phyloP scores from a whole-genome alignment of 306 rosid species.

The Medicago lupulina region DNA sequence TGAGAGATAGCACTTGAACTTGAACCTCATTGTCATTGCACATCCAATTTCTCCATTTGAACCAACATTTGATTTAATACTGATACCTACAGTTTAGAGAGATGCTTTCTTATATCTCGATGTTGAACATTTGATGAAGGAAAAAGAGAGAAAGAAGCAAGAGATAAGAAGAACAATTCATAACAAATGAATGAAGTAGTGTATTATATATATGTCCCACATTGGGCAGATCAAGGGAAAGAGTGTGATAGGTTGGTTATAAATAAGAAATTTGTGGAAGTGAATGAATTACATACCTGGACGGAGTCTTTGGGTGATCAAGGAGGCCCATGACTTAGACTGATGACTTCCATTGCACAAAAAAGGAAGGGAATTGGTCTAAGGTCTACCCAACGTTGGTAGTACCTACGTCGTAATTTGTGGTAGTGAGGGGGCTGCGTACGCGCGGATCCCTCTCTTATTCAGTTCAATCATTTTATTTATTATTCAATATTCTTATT shows the following conservation, averaged over 20 bases:
- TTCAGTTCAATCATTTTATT: neutral
- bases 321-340: constrained; percentile 54
- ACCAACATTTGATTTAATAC: no score
- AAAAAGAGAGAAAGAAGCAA: no score
- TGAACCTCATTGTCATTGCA: neutral
- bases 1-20: neutral
- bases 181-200: no score
- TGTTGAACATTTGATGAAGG: no score
- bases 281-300: constrained; percentile 52
- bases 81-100: no score
- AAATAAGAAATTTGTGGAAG: neutral
- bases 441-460: constrained; percentile 66
- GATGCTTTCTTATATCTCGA: no score
- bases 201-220: constrained; percentile 20
- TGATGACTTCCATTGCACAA: constrained; percentile 65
- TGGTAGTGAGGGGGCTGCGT: constrained; percentile 70
- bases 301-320: constrained; percentile 68
- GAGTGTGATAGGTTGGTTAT: neutral
- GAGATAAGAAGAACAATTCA: no score
- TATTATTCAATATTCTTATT: no score
- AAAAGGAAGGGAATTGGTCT: constrained; percentile 53
- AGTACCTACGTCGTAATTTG: constrained; percentile 79
- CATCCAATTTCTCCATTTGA: no score
- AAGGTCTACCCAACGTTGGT: constrained; percentile 64
- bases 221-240: neutral